phyloP scores from a whole-genome alignment of 208 protist species.

The Trypanosoma brucei region DNA sequence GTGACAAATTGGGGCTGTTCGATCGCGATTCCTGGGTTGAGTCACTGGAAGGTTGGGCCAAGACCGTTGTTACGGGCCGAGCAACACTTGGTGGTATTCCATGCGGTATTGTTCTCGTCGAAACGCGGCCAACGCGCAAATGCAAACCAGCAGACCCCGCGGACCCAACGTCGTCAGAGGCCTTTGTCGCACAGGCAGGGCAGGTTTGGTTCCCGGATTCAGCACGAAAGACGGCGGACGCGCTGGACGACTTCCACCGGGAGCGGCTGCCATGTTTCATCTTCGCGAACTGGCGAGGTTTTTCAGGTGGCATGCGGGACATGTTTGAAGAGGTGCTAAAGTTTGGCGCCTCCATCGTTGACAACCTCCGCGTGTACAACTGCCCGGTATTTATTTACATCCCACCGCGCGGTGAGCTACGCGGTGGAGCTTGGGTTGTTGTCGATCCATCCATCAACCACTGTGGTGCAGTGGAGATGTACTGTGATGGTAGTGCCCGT shows the following conservation, averaged over 20 bases:
- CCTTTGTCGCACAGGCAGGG: slow-evolving; percentile 78
- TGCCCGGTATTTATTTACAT: slow-evolving; percentile 97
- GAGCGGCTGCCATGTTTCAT: slow-evolving; percentile 97
- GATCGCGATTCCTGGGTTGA: slow-evolving; percentile 91
- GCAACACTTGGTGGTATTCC: slow-evolving; percentile 97
- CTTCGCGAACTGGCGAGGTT: slow-evolving; percentile 98
- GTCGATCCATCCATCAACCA: slow-evolving; percentile 97
- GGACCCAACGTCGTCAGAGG: slow-evolving; percentile 74
- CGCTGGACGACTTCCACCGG: slow-evolving; percentile 95
- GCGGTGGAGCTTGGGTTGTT: slow-evolving; percentile 98
- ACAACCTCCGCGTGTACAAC: slow-evolving; percentile 94
- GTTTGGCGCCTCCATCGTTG: slow-evolving; percentile 98
- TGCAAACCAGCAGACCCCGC: slow-evolving; percentile 95
- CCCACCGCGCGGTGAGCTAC: slow-evolving; percentile 94
- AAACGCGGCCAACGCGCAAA: slow-evolving; percentile 94
- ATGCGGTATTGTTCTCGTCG: slow-evolving; percentile 96
- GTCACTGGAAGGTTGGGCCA: slow-evolving; percentile 94
- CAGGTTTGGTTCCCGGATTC: slow-evolving; percentile 98
- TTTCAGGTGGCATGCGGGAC: slow-evolving; percentile 98
- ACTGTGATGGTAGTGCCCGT: slow-evolving; percentile 87
- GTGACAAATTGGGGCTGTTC: slow-evolving; percentile 73
- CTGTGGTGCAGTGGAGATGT: slow-evolving; percentile 96
- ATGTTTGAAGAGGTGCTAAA: slow-evolving; percentile 99
- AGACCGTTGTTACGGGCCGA: slow-evolving; percentile 94
- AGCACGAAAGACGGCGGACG: slow-evolving; percentile 97